Percentiles rank a stretch among this genome's conserved stretches.
phyloP scores from a whole-genome alignment of 2,329 filamentous ascomycete species.

The Emericellopsis cladophorae region DNA sequence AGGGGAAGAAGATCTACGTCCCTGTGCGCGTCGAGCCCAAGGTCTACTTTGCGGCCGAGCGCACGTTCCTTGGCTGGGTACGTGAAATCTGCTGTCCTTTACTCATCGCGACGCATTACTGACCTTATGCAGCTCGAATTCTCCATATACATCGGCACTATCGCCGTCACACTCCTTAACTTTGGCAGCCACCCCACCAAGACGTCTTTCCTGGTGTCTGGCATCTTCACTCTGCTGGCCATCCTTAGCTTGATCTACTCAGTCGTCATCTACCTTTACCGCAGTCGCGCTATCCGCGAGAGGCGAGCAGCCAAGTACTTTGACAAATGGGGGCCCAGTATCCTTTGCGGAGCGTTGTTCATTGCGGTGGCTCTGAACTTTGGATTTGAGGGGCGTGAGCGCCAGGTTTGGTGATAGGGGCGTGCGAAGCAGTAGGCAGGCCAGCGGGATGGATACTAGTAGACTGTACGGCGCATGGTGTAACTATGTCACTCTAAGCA shows the following conservation, averaged over 20 bases:
- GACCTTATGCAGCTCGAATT: constrained; percentile 61
- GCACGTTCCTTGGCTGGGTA: constrained; percentile 91
- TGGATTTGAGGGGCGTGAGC: constrained; percentile 57
- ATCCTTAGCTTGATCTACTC: constrained; percentile 70
- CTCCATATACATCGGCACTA: constrained; percentile 83
- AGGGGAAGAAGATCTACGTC: constrained; percentile 87
- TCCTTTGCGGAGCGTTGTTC: constrained; percentile 63
- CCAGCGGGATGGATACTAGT: not conserved
- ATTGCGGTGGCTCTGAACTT: constrained; percentile 69
- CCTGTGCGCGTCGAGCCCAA: constrained; percentile 94
- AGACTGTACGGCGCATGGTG: too few species aligned
- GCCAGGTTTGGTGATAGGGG: constrained; percentile 32
- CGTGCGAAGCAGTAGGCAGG: constrained; percentile 2
- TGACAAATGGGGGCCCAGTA: constrained; percentile 73
- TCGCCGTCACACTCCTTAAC: constrained; percentile 74
- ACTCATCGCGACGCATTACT: not conserved
- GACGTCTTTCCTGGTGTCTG: constrained; percentile 55
- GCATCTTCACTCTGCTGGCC: constrained; percentile 73
- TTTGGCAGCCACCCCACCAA: constrained; percentile 49
- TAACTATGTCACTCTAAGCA: too few species aligned
- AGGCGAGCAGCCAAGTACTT: constrained; percentile 83
- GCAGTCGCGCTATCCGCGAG: constrained; percentile 72
- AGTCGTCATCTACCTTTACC: constrained; percentile 75
- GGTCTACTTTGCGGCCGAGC: constrained; percentile 91
- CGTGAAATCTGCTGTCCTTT: constrained; percentile 16